Conservation (phyloP, 768 basidiomycete species). For the Lactifluus pinguis region DNA sequence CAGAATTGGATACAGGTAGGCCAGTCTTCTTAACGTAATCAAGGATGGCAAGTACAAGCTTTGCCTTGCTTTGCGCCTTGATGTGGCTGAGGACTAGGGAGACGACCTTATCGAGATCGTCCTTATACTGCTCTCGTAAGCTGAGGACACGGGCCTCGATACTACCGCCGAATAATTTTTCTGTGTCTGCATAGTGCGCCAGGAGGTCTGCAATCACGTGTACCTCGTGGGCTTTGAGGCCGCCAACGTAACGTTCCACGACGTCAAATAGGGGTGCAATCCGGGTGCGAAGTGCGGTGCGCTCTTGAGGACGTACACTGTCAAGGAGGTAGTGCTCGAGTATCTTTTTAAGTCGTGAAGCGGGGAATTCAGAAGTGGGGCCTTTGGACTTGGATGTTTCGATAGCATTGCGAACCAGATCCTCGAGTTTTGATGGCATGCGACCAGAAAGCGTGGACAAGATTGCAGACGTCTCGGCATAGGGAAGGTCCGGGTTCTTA, state of each 20-base stretch:
- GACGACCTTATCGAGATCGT: slow-evolving; percentile 82
- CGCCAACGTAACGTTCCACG: slow-evolving; percentile 70
- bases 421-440: slow-evolving; percentile 87
- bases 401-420: slow-evolving; percentile 68
- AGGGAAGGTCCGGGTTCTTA: slow-evolving; percentile 80
- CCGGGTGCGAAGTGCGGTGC: slow-evolving; percentile 66
- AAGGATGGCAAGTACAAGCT: slow-evolving; percentile 75
- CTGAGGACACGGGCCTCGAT: slow-evolving; percentile 88
- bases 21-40: slow-evolving; percentile 84
- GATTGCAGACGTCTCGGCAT: slow-evolving; percentile 73
- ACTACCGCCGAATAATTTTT: slow-evolving; percentile 88
- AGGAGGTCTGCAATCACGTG: slow-evolving; percentile 69
- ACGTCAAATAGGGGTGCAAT: slow-evolving; percentile 63
- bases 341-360: slow-evolving; percentile 72
- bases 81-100: slow-evolving; percentile 88
- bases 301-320: slow-evolving; percentile 70
- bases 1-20: slow-evolving; percentile 64
- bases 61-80: slow-evolving; percentile 88
- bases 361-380: slow-evolving; percentile 81
- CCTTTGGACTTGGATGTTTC: slow-evolving; percentile 68
- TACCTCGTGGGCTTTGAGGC: slow-evolving; percentile 82
- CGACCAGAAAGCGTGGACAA: slow-evolving; percentile 87
- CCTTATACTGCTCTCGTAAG: slow-evolving; percentile 88
- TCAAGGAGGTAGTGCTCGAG: slow-evolving; percentile 82
- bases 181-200: slow-evolving; percentile 72